Evolutionary conservation across 352 stramenopile species (phyloP).

Genomic region (Phytophthora parvispora): DNA sequence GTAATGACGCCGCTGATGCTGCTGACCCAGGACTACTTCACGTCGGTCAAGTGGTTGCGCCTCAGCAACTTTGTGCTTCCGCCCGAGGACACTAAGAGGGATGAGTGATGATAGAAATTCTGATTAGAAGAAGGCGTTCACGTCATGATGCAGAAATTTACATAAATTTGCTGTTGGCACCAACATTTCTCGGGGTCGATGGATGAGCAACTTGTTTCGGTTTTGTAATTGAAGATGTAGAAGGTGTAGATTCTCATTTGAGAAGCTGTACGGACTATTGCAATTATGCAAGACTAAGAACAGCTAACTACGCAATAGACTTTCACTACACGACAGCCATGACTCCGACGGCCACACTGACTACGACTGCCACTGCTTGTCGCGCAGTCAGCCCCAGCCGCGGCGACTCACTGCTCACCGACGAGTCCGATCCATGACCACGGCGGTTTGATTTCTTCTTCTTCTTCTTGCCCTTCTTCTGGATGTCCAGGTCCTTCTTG

Average conservation of each 20-base stretch:
- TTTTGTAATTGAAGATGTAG: too few relatives aligned
- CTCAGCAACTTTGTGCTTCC: constrained; percentile 74
- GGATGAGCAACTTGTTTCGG: too few relatives aligned
- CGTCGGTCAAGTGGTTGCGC: constrained; percentile 47
- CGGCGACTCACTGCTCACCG: constrained; percentile 11
- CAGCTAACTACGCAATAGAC: too few relatives aligned
- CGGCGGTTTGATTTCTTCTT: constrained; percentile 47
- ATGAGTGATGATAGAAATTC: constrained; percentile 14
- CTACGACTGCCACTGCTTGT: constrained; percentile 29
- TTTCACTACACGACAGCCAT: constrained; percentile 33
- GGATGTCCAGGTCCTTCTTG: constrained; percentile 70
- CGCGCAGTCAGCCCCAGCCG: constrained; percentile 12
- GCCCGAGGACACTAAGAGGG: constrained; percentile 45
- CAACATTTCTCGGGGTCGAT: too few relatives aligned
- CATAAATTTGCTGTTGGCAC: too few relatives aligned
- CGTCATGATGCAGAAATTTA: constrained; percentile 2
- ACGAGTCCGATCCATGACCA: constrained; percentile 20
- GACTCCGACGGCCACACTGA: constrained; percentile 28
- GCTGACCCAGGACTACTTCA: constrained; percentile 73
- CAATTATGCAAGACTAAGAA: too few relatives aligned
- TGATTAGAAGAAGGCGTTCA: neutral
- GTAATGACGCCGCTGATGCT: constrained; percentile 77
- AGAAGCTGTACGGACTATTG: too few relatives aligned
- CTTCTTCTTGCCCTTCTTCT: constrained; percentile 62
- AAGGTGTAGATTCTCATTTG: too few relatives aligned